A percentile compares a stretch with the other conserved stretches of the same genome.
Conservation (phyloP, 2,329 filamentous ascomycete species). For the Beauveria caledonica region DNA sequence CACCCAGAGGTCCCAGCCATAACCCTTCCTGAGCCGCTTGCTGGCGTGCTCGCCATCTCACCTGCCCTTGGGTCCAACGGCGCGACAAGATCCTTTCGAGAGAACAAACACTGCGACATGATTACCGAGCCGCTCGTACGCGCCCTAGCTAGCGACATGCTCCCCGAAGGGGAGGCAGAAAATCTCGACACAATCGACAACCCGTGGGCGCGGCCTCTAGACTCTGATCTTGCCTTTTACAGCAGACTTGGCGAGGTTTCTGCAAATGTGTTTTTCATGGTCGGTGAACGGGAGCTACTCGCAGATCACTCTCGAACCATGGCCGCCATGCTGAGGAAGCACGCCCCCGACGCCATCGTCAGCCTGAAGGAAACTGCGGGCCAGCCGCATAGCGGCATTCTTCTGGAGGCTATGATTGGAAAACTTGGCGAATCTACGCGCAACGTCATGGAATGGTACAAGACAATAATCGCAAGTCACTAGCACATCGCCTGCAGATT, state of each 20-base stretch:
- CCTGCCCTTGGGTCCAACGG: constrained; percentile 17
- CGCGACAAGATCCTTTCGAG: not conserved
- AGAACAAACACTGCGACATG: not conserved
- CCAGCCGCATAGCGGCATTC: constrained; percentile 17
- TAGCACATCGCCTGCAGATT: too few species aligned
- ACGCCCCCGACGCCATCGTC: not conserved
- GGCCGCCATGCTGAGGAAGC: not conserved
- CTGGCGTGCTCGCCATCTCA: not conserved
- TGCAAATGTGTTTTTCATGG: not conserved
- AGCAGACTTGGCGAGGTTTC: not conserved
- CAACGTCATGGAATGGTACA: not conserved
- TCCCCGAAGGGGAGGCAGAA: not conserved
- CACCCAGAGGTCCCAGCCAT: constrained; percentile 17
- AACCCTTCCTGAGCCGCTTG: not conserved
- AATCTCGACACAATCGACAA: not conserved
- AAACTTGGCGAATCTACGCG: not conserved
- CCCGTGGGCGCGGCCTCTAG: not conserved
- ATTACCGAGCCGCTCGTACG: not conserved
- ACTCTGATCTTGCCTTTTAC: not conserved
- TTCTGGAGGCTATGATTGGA: not conserved
- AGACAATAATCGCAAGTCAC: too few species aligned
- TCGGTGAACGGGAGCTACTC: not conserved
- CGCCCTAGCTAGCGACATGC: not conserved
- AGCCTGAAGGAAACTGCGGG: not conserved
- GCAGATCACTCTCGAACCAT: not conserved